A percentile compares a stretch with the other conserved stretches of the same genome.
Evolutionary conservation across 257 asterid genomes (phyloP).

Genomic region (Primulina eburnea): DNA sequence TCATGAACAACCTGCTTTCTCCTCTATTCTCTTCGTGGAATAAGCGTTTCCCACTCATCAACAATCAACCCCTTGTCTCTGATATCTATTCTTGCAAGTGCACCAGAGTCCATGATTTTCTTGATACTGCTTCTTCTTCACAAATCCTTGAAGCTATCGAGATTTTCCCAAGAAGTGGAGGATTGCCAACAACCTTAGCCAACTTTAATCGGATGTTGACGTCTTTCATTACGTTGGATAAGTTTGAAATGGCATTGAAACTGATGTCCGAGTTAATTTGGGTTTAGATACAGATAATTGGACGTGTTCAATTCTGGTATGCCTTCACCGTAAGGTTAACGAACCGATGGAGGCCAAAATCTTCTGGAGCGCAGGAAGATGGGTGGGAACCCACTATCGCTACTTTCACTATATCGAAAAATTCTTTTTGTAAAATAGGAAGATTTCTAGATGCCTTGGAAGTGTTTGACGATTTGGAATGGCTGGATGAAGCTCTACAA

Average conservation of each 20-base stretch:
- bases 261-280: slow-evolving; percentile 32
- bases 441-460: slow-evolving; percentile 45
- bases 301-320: slow-evolving; percentile 47
- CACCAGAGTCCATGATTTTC: neutral
- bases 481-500: slow-evolving; percentile 53
- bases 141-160: neutral
- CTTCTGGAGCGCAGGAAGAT: slow-evolving; percentile 33
- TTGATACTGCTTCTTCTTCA: neutral
- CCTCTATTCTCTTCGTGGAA: neutral
- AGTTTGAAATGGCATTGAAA: slow-evolving; percentile 49
- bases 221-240: slow-evolving; percentile 41
- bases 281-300: slow-evolving; percentile 33
- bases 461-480: slow-evolving; percentile 58
- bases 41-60: neutral
- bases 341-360: slow-evolving; percentile 42
- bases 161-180: neutral
- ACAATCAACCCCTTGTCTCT: neutral
- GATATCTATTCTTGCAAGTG: neutral
- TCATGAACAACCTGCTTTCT: no score
- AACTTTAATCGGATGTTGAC: slow-evolving; percentile 39
- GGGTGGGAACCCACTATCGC: slow-evolving; percentile 59
- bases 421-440: slow-evolving; percentile 52
- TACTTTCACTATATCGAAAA: slow-evolving; percentile 56
- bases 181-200: slow-evolving; percentile 14
- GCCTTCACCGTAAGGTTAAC: slow-evolving; percentile 46